These are phyloP conservation scores for Tolypocladium tundrense DNA, from an alignment of 2,329 filamentous ascomycete genomes.

Conservation along the genomic window DNA sequence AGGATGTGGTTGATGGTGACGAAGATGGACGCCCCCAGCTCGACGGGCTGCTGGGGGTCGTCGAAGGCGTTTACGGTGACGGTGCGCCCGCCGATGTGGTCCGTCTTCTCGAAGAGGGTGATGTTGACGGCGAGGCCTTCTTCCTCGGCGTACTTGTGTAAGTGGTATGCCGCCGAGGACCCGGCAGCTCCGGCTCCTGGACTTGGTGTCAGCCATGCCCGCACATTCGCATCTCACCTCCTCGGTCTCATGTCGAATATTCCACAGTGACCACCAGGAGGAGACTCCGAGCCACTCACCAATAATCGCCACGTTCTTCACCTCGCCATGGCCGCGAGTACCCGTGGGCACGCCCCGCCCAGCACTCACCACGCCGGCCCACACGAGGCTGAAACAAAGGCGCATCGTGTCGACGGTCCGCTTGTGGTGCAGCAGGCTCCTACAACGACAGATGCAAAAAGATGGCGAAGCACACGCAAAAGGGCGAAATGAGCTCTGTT, in stretches of 20 bases:
- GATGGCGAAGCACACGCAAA: neutral
- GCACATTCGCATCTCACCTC: neutral
- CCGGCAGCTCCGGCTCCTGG: conserved; percentile 83
- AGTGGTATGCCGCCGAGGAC: conserved; percentile 75
- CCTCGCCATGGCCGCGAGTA: conserved; percentile 5
- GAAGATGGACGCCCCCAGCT: conserved; percentile 89
- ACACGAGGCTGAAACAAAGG: conserved; percentile 4
- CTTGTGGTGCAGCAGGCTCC: neutral
- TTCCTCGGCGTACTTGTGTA: conserved; percentile 59
- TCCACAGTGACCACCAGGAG: neutral
- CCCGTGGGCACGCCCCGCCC: conserved; percentile 4
- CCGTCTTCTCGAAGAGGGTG: conserved; percentile 75
- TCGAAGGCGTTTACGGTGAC: conserved; percentile 73
- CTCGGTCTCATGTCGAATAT: neutral
- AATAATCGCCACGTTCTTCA: conserved; percentile 26
- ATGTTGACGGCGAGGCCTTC: conserved; percentile 59
- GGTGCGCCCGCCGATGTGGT: conserved; percentile 73
- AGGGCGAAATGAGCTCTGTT: neutral
- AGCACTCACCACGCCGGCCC: conserved; percentile 8
- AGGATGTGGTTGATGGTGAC: conserved; percentile 77
- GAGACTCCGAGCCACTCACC: conserved; percentile 14
- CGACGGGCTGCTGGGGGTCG: conserved; percentile 57
- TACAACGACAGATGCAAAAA: neutral
- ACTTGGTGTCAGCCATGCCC: neutral
- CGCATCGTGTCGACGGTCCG: conserved; percentile 2